Evolutionary conservation across 2,329 filamentous ascomycete genomes (phyloP), one percentile per base, ranked within the genome.

Genomic region (Endocalyx cinctus): DNA sequence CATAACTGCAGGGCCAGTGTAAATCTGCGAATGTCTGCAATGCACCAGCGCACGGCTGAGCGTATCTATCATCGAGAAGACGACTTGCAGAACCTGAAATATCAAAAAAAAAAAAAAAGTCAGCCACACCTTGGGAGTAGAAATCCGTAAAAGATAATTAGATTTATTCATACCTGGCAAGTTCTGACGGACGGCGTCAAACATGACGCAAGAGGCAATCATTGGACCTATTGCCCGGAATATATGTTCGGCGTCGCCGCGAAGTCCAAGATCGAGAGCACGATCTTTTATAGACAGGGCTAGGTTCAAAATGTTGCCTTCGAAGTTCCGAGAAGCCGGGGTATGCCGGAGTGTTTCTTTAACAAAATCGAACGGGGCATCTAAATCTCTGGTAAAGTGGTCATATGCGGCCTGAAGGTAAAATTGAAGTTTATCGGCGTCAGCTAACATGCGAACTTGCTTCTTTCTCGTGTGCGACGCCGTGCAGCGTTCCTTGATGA

Each of bases 401-500:
- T 56, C 53, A 25, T 52, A 56, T 4, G 54, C 53, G 2, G 54
- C 53, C 42, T 55, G 48, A 11, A 57, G 51, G 30, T 54, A 54
- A 28, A 54, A 49, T 30, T 54, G 50, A 10, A 54, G 42, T 33
- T 50, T 46, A 29, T 52, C 43, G 2, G 52, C 48, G 12, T 43
- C 50, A 7, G 54, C 53, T 13, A 55, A 37, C 54, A 57, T 57
- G 5, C 70, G 62, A 5, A 67, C 57, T 37, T 58, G 50, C 22
- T 55, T 55, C 43, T 72, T 73, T 19, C 52, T 54, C 10, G 57
- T 41, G 31, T 61, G 59, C 1, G 70, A 64, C 17, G 54, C 47
- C 20, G 59, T 53, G 45, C 62, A 67, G 18, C 60, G 60, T 10
- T 48, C 48, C 19, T 57, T 55, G 31, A 74, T 67, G 17, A 64